Evolutionary conservation across 768 basidiomycete species (phyloP), one percentile per base, ranked within the genome.

Genomic region (Tephrocybe sp.): DNA sequence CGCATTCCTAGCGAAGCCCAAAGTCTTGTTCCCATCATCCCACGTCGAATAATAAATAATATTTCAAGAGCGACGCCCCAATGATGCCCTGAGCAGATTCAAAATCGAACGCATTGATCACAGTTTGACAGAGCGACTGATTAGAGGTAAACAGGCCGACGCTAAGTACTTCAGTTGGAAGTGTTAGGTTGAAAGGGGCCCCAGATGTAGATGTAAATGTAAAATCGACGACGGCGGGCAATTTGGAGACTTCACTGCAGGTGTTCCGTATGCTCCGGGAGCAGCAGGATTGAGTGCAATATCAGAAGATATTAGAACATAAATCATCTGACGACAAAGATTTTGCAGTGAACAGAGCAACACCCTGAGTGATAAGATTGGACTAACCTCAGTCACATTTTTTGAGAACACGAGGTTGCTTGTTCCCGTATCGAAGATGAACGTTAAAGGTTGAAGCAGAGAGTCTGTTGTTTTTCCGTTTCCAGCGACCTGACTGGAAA

Each of bases 21-120:
- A 62, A 10, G 75, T 65, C 56, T 73, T 69, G 25, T 66, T 66
- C 36, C 73, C 76, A 26, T 80, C 69, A 62, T 82, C 77, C 78
- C 79, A 81, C 5, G 80, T 77, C 41, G 74, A 78, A 60, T 80
- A 83, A 53, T 79, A 82, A 83, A 53, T 79, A 82, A 60, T 82
- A 79, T 67, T 84, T 81, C 28, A 55, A 40, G 54, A 83, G 62
- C 46, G 81, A 53, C 56, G 78, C 79, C n/a, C 75, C 80, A 7
- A 80, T 80, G 33, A 83, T 71, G 24, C 28, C 28, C 11, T 81
- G 61, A 42, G 72, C 69, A 44, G 76, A 63, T 1, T 73, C 74
- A 60, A 55, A 46, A 32, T 81, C 77, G 55, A 75, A 75, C 15
- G 79, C 74, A 59, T 81, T 83, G 68, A 81, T 80, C 26, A 83